Evolutionary conservation across 371 early-diverging fungal species (phyloP).

Genomic region (Batkoa obscura): DNA sequence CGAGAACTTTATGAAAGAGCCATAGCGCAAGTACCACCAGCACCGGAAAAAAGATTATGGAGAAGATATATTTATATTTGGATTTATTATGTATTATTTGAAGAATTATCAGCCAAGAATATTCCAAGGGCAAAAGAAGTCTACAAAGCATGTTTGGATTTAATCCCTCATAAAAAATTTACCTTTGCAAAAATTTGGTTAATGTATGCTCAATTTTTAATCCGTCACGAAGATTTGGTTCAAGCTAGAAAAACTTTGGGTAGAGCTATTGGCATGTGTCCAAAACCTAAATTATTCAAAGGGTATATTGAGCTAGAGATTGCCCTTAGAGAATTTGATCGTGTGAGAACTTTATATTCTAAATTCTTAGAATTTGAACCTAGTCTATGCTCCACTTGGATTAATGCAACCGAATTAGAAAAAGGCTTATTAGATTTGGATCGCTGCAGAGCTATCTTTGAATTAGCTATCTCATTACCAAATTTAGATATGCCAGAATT

Average conservation of each 20-base stretch:
- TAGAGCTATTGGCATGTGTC: slow-evolving; percentile 54
- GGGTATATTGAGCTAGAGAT: slow-evolving; percentile 93
- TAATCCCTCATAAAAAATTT: slow-evolving; percentile 82
- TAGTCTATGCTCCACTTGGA: slow-evolving; percentile 77
- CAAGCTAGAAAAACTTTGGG: slow-evolving; percentile 74
- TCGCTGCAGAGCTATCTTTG: slow-evolving; percentile 69
- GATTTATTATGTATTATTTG: slow-evolving; percentile 91
- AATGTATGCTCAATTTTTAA: slow-evolving; percentile 73
- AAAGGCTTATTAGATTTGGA: slow-evolving; percentile 68
- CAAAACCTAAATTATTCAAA: slow-evolving; percentile 69
- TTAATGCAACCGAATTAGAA: slow-evolving; percentile 86
- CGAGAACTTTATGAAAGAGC: slow-evolving; percentile 93
- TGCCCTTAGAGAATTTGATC: slow-evolving; percentile 74
- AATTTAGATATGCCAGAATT: slow-evolving; percentile 90
- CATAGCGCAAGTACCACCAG: slow-evolving; percentile 72
- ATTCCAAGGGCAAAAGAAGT: slow-evolving; percentile 61
- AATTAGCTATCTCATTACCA: slow-evolving; percentile 70
- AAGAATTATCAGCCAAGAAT: slow-evolving; percentile 52
- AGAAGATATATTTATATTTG: slow-evolving; percentile 93
- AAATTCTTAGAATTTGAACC: slow-evolving; percentile 74
- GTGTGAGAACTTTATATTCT: slow-evolving; percentile 74
- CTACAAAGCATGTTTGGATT: slow-evolving; percentile 60
- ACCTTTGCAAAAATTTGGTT: slow-evolving; percentile 96
- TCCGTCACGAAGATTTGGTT: slow-evolving; percentile 52
- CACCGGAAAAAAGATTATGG: slow-evolving; percentile 84